Conservation (phyloP, 2,329 filamentous ascomycete genomes). For the Knufia fluminis region DNA sequence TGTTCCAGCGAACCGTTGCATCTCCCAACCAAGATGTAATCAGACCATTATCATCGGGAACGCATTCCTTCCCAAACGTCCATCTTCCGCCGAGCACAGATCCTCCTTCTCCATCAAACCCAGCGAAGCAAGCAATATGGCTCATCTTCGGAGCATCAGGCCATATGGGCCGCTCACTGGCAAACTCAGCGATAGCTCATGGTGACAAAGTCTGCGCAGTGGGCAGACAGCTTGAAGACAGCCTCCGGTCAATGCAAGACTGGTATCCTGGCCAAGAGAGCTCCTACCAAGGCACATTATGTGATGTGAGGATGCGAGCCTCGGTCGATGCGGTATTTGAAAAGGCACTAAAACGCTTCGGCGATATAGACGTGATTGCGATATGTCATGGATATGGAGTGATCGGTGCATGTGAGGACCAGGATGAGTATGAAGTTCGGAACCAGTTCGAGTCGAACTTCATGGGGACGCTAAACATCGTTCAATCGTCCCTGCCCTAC, state of each 20-base stretch:
- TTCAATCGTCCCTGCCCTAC: slow-evolving; percentile 78
- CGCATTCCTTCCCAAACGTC: slow-evolving; percentile 31
- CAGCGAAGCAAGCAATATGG: slow-evolving; percentile 73
- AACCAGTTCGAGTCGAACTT: slow-evolving; percentile 98
- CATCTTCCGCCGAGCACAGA: slow-evolving; percentile 76
- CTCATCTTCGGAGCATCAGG: slow-evolving; percentile 94
- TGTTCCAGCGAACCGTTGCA: slow-evolving; percentile 1
- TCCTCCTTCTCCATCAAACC: slow-evolving; percentile 63
- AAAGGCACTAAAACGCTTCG: slow-evolving; percentile 63
- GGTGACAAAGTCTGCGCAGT: slow-evolving; percentile 81
- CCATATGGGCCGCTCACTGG: slow-evolving; percentile 86
- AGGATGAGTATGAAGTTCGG: slow-evolving; percentile 87
- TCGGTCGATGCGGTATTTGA: slow-evolving; percentile 67
- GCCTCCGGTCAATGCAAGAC: slow-evolving; percentile 59
- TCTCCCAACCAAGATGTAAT: slow-evolving; percentile 9
- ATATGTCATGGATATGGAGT: slow-evolving; percentile 95
- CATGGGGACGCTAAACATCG: slow-evolving; percentile 87
- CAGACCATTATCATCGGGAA: not conserved
- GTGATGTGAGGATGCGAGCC: slow-evolving; percentile 75
- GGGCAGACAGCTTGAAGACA: slow-evolving; percentile 71
- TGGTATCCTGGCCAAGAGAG: slow-evolving; percentile 49
- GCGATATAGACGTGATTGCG: slow-evolving; percentile 75
- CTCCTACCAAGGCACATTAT: slow-evolving; percentile 66
- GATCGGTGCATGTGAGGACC: slow-evolving; percentile 91
- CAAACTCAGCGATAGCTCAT: slow-evolving; percentile 69